Conservation (phyloP, 1,284 basidiomycete species). For the Phellinidium pouzarii region DNA sequence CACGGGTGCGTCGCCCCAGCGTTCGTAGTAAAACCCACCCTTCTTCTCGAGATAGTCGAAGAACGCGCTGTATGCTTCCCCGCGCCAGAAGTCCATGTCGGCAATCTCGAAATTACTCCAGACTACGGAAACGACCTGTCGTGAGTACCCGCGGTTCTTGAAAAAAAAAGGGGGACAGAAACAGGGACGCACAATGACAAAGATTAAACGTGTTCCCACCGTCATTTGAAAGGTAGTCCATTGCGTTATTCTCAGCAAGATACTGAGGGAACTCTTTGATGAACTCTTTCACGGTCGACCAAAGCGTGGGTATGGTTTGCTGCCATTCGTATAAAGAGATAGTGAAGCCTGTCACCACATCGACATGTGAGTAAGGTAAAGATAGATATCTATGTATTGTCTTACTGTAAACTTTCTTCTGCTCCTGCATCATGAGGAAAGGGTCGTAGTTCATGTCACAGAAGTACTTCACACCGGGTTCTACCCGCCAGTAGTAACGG, state of each 20-base stretch:
- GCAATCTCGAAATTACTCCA: constrained; percentile 89
- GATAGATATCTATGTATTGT: neutral
- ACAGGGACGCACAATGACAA: constrained; percentile 72
- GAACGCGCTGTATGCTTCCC: constrained; percentile 69
- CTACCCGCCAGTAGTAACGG: constrained; percentile 83
- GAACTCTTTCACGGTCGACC: constrained; percentile 70
- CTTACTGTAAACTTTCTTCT: constrained; percentile 56
- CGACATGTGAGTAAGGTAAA: neutral
- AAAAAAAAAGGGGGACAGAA: constrained; percentile 10
- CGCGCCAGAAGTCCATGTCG: constrained; percentile 75
- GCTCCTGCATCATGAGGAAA: constrained; percentile 72
- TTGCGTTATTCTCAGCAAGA: constrained; percentile 61
- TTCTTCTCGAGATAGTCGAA: constrained; percentile 72
- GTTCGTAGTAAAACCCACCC: constrained; percentile 85
- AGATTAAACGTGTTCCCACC: constrained; percentile 66
- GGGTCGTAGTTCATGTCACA: constrained; percentile 78
- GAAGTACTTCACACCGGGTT: constrained; percentile 70
- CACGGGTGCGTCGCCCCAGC: constrained; percentile 86
- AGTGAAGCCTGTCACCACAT: constrained; percentile 48
- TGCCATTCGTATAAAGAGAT: constrained; percentile 75
- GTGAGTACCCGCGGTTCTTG: neutral
- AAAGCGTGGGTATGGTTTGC: constrained; percentile 73
- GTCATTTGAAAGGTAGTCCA: constrained; percentile 73
- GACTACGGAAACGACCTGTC: constrained; percentile 32
- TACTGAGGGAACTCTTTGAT: constrained; percentile 60